Conservation (phyloP, 257 asterid genomes). For the Thymus mandschuricus region DNA sequence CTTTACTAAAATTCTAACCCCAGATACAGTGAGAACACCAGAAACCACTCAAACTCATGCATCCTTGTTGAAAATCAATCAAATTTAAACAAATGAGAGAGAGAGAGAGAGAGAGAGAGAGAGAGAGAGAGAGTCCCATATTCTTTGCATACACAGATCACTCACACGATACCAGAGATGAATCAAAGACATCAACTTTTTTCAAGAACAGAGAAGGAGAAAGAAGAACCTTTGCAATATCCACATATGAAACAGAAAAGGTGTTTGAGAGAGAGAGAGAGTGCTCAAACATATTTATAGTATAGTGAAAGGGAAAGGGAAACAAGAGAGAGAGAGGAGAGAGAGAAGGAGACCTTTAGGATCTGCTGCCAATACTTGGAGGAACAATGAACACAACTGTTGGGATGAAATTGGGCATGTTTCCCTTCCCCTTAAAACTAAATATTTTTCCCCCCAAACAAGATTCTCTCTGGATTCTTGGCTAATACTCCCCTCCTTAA, state of each 20-base stretch:
- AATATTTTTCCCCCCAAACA: slow-evolving; percentile 26
- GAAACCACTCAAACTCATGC: slow-evolving; percentile 36
- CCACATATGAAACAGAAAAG: slow-evolving; percentile 17
- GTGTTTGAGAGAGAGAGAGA: slow-evolving; percentile 10
- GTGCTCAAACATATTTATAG: slow-evolving; percentile 9
- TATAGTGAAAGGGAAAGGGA: slow-evolving; percentile 32
- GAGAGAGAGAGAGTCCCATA: background rate
- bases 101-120: background rate
- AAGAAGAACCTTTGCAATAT: slow-evolving; percentile 19
- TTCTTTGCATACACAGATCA: slow-evolving; percentile 3
- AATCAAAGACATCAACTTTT: slow-evolving; percentile 35
- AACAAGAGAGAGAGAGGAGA: slow-evolving; percentile 28
- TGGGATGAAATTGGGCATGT: slow-evolving; percentile 93
- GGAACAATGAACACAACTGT: slow-evolving; percentile 74
- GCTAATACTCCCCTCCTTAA: slow-evolving; percentile 27
- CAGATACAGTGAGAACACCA: slow-evolving; percentile 22
- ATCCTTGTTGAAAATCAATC: slow-evolving; percentile 30
- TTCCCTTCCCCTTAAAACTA: slow-evolving; percentile 52
- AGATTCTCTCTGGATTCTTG: slow-evolving; percentile 44
- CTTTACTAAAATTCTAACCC: slow-evolving; percentile 33
- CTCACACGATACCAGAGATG: slow-evolving; percentile 10
- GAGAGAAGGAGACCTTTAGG: slow-evolving; percentile 66
- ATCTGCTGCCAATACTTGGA: slow-evolving; percentile 69
- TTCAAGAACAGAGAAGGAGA: background rate
- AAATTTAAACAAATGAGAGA: background rate